Evolutionary conservation across 768 basidiomycete genomes (phyloP), one percentile per base, ranked within the genome.

Genomic region (Collybia sp.): DNA sequence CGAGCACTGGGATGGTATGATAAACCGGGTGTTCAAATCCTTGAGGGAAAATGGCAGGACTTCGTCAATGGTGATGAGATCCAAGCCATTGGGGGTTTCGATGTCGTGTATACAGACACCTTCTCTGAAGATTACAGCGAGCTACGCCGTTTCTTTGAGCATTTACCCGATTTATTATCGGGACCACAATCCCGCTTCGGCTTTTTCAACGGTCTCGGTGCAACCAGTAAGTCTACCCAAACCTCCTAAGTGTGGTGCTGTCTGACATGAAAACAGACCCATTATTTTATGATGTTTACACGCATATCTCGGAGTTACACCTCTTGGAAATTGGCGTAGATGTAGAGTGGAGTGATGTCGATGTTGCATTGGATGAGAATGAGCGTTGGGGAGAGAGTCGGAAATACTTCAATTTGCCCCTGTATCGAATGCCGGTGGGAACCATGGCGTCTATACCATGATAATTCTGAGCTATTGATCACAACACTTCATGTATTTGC

Each of bases 201-300:
- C 49, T 99, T 98, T 67, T 99, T 98, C 76, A 92, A 99, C 58
- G 96, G 96, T 11, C 77, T 99, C 8, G 96, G 91, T 12, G 95
- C 94, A 25, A 97, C 93, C 6, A 93, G 91, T 88, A 58, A 61
- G 85, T 68, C 17, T 16, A n/a, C 20, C 18, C 12, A 31, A 34
- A 41, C 32, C 39, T 30, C 45, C 32, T 50, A 34, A 13, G 31
- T 5, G 16, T 38, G 20, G 38, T 33, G 44, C 15, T 44, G 13
- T 15, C 32, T 45, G 54, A 13, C 51, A 18, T 42, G 6, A 16
- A 49, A 37, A n/a, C 57, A 95, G 93, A 94, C 67, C 73, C 83
- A 0, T 69, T 85, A 6, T 93, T 94, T 58, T 93, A 96, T 62
- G 92, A 96, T 56, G 88, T 97, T 6, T 95, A 91, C 59, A 90